Conservation (phyloP, 2,329 filamentous ascomycete genomes). For the Fusarium udum region DNA sequence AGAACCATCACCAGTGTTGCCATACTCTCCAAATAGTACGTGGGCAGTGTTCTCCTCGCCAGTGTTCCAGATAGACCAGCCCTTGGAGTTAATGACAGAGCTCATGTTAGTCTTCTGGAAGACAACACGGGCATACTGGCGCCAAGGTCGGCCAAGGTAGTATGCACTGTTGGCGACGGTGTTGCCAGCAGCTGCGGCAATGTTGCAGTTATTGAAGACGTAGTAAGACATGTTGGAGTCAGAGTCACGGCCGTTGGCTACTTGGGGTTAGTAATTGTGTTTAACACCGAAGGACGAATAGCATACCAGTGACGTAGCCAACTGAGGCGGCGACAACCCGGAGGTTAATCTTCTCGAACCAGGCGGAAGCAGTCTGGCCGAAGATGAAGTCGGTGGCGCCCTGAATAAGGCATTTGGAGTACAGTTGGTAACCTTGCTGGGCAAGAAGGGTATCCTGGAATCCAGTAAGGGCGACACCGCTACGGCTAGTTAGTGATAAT, state of each 20-base stretch:
- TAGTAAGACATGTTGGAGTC: conserved; percentile 52
- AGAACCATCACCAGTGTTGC: conserved; percentile 66
- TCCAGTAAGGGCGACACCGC: conserved; percentile 54
- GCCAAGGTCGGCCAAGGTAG: conserved; percentile 61
- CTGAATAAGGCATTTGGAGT: conserved; percentile 54
- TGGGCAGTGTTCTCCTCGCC: conserved; percentile 59
- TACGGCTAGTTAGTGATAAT: background rate
- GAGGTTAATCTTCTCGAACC: conserved; percentile 57
- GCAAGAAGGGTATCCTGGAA: conserved; percentile 62
- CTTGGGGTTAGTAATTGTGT: background rate
- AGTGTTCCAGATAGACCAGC: conserved; percentile 66
- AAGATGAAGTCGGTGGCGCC: conserved; percentile 63
- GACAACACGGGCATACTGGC: conserved; percentile 56
- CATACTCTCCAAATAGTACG: conserved; percentile 67
- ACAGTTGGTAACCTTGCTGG: conserved; percentile 58
- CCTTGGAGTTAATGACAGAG: conserved; percentile 65
- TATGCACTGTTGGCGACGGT: conserved; percentile 51
- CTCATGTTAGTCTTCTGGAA: conserved; percentile 61
- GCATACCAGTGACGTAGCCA: conserved; percentile 55
- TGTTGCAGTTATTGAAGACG: conserved; percentile 56
- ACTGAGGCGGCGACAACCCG: conserved; percentile 47
- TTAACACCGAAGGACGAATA: accelerated
- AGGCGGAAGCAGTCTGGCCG: conserved; percentile 53
- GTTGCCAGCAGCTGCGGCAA: conserved; percentile 52
- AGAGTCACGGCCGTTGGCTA: conserved; percentile 54